Evolutionary conservation across 2,329 filamentous ascomycete species (phyloP), one percentile per base, ranked within the genome.

Genomic region (Epichloe elymi): DNA sequence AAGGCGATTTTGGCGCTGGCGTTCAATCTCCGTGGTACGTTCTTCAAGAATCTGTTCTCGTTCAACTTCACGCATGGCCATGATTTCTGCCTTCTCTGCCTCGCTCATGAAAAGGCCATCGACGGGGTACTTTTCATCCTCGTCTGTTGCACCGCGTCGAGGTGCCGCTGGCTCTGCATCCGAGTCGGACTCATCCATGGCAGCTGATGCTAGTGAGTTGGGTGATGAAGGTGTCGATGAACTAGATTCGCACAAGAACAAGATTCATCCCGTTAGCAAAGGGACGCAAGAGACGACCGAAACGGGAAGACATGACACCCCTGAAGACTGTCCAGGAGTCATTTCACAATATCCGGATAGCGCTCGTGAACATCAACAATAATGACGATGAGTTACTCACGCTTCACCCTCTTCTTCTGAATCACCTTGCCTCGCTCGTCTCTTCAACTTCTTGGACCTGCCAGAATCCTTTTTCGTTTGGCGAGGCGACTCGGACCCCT

Each of bases 11-110:
- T 95, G 91, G 53, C 85, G 80, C 59, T 86, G 83, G 49, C 83
- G 82, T 61, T 93, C 86, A 52, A 90, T 83, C 65, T 93, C 83
- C 59, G 88, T 82, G 37, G 85, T 84, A 57, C 93, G 88, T 58
- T 95, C 87, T 19, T 89, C 91, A 6, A 98, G 78, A 43, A 95
- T 83, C 63, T 88, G 82, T 67, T 98, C 93, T 55, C 91, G 85
- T 63, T 95, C 83, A 48, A 97, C 83, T 70, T 97, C 90, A 33
- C 89, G 84, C 78, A 96, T 82, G 51, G 75, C 79, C 77, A 93
- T 83, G 55, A 98, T 93, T 48, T 85, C 75, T 7, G 76, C 76
- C 66, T 87, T 90, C 63, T 93, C 87, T 39, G 80, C 75, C 43
- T 81, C 74, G 57, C 80, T 86, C 59, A 80, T 78, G 65, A 88